These are phyloP conservation scores for Podaxis pistillaris DNA, from an alignment of 768 basidiomycete genomes.

Conservation along the genomic window DNA sequence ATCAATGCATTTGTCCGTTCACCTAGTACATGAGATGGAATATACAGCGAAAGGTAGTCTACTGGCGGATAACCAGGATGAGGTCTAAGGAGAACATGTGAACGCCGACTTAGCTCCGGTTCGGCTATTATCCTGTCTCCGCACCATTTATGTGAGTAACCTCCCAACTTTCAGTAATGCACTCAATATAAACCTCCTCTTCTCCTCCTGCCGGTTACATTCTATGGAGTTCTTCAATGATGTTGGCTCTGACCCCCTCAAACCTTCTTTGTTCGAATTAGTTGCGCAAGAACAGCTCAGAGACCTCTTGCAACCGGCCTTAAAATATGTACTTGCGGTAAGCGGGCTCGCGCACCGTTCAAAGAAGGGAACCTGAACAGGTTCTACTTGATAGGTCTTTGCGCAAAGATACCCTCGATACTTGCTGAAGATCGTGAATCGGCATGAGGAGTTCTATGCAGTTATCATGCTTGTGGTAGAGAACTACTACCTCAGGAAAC, in stretches of 20 bases:
- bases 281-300: conserved; percentile 92
- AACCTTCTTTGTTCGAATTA: conserved; percentile 87
- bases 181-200: background rate
- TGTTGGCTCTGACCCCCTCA: conserved; percentile 66
- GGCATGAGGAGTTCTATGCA: conserved; percentile 96
- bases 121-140: conserved; percentile 6
- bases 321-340: conserved; percentile 92
- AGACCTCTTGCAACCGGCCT: conserved; percentile 88
- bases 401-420: conserved; percentile 95
- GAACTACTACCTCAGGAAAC: conserved; percentile 82
- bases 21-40: background rate
- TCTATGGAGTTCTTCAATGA: conserved; percentile 84
- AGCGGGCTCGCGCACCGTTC: background rate
- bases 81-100: background rate
- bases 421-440: conserved; percentile 84
- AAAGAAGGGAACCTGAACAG: background rate
- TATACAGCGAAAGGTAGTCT: background rate
- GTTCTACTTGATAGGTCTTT: conserved; percentile 61
- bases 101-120: conserved; percentile 12
- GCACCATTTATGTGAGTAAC: background rate
- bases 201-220: background rate
- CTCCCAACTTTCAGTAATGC: background rate
- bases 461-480: conserved; percentile 87
- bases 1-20: too few species aligned
- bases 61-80: background rate